A percentile compares a stretch with the other conserved stretches of the same genome.
These are phyloP conservation scores for Candida ortonii DNA, from an alignment of 805 yeast species.

Conservation along the genomic window DNA sequence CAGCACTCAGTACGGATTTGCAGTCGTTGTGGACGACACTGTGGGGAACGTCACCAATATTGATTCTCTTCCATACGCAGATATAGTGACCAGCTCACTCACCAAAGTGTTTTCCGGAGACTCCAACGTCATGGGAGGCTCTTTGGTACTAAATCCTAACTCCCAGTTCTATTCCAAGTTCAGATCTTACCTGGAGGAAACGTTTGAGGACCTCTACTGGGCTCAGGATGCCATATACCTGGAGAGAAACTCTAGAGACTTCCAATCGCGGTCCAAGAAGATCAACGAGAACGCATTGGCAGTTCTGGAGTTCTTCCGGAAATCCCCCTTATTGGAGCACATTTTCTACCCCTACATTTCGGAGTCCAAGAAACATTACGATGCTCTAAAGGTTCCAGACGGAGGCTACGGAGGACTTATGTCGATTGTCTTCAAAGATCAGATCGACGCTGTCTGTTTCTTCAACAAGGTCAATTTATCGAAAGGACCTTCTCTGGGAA, in stretches of 20 bases:
- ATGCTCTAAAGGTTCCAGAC: slow-evolving; percentile 55
- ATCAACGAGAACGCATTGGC: slow-evolving; percentile 56
- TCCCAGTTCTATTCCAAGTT: slow-evolving; percentile 49
- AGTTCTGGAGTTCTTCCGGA: slow-evolving; percentile 51
- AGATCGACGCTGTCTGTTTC: slow-evolving; percentile 65
- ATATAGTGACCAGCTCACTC: slow-evolving; percentile 79
- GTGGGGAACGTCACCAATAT: slow-evolving; percentile 87
- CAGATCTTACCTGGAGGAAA: slow-evolving; percentile 47
- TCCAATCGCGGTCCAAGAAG: slow-evolving; percentile 55
- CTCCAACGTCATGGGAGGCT: slow-evolving; percentile 94
- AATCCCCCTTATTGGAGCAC: slow-evolving; percentile 52
- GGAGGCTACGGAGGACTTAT: slow-evolving; percentile 92
- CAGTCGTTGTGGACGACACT: slow-evolving; percentile 89
- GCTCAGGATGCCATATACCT: slow-evolving; percentile 89
- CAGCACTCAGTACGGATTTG: slow-evolving; percentile 68
- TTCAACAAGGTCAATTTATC: slow-evolving; percentile 67
- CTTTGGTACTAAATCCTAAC: slow-evolving; percentile 71
- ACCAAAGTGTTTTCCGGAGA: slow-evolving; percentile 94
- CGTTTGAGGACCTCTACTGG: slow-evolving; percentile 80
- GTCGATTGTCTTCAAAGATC: slow-evolving; percentile 65
- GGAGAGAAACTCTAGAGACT: slow-evolving; percentile 93
- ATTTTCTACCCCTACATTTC: slow-evolving; percentile 70
- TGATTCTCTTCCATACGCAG: slow-evolving; percentile 79
- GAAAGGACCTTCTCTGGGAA: slow-evolving; percentile 90
- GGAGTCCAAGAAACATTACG: slow-evolving; percentile 62